Evolutionary conservation across 1,139 yeast species (phyloP), one percentile per base, ranked within the genome.

Genomic region (Zygoascus meyerae): DNA sequence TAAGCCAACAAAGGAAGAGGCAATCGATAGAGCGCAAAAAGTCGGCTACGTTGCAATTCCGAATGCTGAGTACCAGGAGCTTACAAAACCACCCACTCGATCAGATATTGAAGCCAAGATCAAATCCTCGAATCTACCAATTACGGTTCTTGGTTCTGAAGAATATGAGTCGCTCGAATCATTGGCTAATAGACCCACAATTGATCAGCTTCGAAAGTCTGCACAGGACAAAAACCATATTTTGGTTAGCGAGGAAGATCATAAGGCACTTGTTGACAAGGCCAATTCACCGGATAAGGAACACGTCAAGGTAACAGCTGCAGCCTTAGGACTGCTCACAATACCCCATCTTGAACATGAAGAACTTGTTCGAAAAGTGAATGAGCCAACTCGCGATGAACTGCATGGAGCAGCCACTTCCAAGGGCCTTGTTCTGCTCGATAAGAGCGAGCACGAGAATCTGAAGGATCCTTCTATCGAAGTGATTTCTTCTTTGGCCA

Each of bases 211-310:
- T 17, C 34, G 34, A 10, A 43, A 48, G 5, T 51, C 51, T 47
- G 63, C 64, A 9, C 41, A 35, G 11, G 43, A 45, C 5, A 39
- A 48, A 44, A 71, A 73, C 41, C 59, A 79, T 51, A 71, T 73
- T n/a, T 55, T 78, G 14, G 51, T 82, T n/a, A 69, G 82, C 2
- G 57, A 62, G 41, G 57, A 52, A 1, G 67, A 64, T 26, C 56
- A 53, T 28, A 55, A 58, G 5, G 49, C 50, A 2, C 47, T 68
- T 41, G 39, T 39, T 9, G 29, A 46, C 34, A 46, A 46, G n/a
- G 62, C 61, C 7, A 34, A 48, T n/a, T 14, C 37, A n/a, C 53
- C 53, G 1, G 51, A 55, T 10, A 55, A 52, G 6, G 54, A 53
- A 5, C 62, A 54, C 30, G 31, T 78, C 18, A 49, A 55, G 15